A percentile compares a stretch with the other conserved stretches of the same genome.
These are phyloP conservation scores for Bullera alba DNA, from an alignment of 768 basidiomycete genomes.

Conservation along the genomic window DNA sequence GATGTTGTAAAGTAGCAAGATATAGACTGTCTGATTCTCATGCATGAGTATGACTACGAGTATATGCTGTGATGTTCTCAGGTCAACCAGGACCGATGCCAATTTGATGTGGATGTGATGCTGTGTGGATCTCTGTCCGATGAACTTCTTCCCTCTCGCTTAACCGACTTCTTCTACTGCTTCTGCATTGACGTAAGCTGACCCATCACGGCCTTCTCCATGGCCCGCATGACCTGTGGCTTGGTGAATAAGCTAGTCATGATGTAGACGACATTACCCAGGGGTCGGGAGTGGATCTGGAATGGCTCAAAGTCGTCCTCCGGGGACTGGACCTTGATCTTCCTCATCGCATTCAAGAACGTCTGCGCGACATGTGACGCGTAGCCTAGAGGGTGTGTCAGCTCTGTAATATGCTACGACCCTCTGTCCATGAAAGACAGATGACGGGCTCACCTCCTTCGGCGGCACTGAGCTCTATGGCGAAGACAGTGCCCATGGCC, in stretches of 20 bases:
- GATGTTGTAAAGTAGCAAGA: no score
- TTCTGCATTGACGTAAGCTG: no score
- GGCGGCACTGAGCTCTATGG: slow-evolving; percentile 62
- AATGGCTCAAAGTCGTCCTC: slow-evolving; percentile 50
- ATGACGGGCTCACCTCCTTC: slow-evolving; percentile 10
- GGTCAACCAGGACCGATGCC: no score
- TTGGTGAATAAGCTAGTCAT: slow-evolving; percentile 43
- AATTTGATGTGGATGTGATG: no score
- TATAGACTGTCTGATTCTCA: no score
- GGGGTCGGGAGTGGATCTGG: slow-evolving; percentile 73
- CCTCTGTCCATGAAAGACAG: not conserved
- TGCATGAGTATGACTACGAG: no score
- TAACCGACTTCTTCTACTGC: no score
- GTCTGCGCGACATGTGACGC: slow-evolving; percentile 59
- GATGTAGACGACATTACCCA: slow-evolving; percentile 59
- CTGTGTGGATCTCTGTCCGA: no score
- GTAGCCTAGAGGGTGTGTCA: slow-evolving; percentile 48
- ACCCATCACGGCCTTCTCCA: slow-evolving; percentile 55
- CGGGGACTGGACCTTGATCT: slow-evolving; percentile 48
- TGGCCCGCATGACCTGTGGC: slow-evolving; percentile 31
- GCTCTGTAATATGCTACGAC: not conserved
- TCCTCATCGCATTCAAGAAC: slow-evolving; percentile 54
- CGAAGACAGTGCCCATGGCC: slow-evolving; percentile 79
- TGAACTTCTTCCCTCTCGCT: no score
- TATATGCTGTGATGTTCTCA: no score